Percentiles rank a stretch among this genome's conserved stretches.
Evolutionary conservation across 2,329 filamentous ascomycete genomes (phyloP).

Genomic region (Colletotrichum aenigma): DNA sequence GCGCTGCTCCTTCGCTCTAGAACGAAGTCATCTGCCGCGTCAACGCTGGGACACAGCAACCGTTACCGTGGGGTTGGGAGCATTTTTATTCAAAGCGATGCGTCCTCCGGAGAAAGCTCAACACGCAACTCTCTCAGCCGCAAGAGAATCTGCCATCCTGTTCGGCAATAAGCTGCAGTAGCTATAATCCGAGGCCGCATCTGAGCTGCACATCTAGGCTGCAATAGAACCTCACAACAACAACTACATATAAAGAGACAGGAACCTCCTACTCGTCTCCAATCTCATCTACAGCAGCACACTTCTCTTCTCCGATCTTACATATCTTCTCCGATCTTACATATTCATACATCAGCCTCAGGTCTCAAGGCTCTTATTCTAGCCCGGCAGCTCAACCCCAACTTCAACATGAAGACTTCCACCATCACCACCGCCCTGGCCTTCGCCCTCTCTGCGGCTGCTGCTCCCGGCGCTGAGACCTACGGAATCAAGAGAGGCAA

Average conservation of each 20-base stretch:
- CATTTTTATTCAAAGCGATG: neutral
- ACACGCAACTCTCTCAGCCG: neutral
- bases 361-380: neutral
- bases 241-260: neutral
- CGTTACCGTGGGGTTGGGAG: neutral
- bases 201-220: neutral
- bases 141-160: neutral
- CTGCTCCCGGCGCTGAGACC: neutral
- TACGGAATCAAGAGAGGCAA: neutral
- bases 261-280: neutral
- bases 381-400: neutral
- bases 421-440: neutral
- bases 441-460: neutral
- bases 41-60: neutral
- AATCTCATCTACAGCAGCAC: neutral
- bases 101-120: neutral
- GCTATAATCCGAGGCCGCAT: neutral
- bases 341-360: neutral
- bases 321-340: neutral
- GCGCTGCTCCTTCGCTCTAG: neutral
- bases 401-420: conserved; percentile 3
- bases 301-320: neutral
- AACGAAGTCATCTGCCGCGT: neutral
- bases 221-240: neutral
- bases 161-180: neutral